Percentiles rank a stretch among this genome's conserved stretches.
These are phyloP conservation scores for Phytophthora capsici DNA, from an alignment of 352 stramenopile genomes.

Conservation along the genomic window DNA sequence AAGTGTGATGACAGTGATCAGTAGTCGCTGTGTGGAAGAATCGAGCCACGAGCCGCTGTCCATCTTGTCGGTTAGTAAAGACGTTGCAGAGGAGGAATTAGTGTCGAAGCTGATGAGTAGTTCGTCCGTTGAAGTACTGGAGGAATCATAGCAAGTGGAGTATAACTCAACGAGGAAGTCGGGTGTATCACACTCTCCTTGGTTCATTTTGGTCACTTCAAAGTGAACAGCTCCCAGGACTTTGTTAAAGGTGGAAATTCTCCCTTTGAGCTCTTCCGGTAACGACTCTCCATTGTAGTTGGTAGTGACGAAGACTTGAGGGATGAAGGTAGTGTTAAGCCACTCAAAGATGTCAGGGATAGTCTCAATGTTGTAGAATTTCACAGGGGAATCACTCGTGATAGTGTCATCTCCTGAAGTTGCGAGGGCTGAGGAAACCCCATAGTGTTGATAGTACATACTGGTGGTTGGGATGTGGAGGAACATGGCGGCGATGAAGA, in stretches of 20 bases:
- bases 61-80: constrained; percentile 33
- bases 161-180: constrained; percentile 45
- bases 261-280: constrained; percentile 29
- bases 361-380: constrained; percentile 54
- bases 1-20: constrained; percentile 53
- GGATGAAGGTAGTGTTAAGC: constrained; percentile 52
- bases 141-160: constrained; percentile 40
- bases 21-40: constrained; percentile 38
- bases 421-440: constrained; percentile 39
- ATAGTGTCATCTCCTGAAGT: constrained; percentile 53
- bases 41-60: constrained; percentile 39
- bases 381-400: constrained; percentile 43
- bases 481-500: constrained; percentile 55
- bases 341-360: constrained; percentile 51
- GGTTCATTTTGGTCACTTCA: constrained; percentile 21
- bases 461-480: constrained; percentile 43
- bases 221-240: constrained; percentile 48
- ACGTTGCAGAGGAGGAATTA: constrained; percentile 29
- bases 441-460: constrained; percentile 43
- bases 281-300: constrained; percentile 50
- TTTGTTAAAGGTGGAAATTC: constrained; percentile 48
- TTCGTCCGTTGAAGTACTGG: constrained; percentile 21
- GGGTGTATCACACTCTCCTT: constrained; percentile 26
- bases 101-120: constrained; percentile 41
- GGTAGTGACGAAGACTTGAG: constrained; percentile 50